Evolutionary conservation across 1,284 basidiomycete genomes (phyloP).

Genomic region (Erythrobasidium hasegawianum): DNA sequence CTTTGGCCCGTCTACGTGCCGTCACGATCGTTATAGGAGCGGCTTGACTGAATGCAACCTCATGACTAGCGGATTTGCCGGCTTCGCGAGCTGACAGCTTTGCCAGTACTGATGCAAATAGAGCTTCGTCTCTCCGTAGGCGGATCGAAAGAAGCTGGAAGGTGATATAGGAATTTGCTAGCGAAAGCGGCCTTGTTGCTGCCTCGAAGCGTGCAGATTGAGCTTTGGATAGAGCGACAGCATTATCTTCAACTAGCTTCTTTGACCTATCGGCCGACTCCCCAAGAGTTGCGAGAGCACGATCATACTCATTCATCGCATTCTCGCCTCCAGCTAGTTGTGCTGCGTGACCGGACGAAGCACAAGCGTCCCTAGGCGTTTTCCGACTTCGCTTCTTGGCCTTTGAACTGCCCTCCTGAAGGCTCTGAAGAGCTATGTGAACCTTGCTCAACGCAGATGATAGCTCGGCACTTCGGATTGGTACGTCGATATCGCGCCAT

Average conservation of each 20-base stretch:
- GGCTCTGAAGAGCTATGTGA: constrained; percentile 64
- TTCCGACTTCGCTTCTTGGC: constrained; percentile 35
- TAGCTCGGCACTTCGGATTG: constrained; percentile 83
- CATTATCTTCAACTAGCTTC: constrained; percentile 69
- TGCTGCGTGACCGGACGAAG: constrained; percentile 52
- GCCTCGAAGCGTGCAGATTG: constrained; percentile 40
- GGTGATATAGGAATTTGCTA: constrained; percentile 78
- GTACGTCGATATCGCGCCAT: constrained; percentile 52
- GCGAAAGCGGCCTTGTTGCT: constrained; percentile 56
- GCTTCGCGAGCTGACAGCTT: constrained; percentile 47
- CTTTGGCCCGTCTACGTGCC: constrained; percentile 50
- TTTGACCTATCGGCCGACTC: constrained; percentile 80
- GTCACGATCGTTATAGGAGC: constrained; percentile 36
- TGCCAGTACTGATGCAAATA: constrained; percentile 63
- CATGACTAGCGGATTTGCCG: constrained; percentile 45
- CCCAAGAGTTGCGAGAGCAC: constrained; percentile 71
- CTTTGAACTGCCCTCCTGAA: constrained; percentile 53
- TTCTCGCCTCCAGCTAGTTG: constrained; percentile 49
- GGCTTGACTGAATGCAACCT: too few relatives aligned
- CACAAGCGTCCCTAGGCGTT: constrained; percentile 43
- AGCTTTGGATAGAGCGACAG: constrained; percentile 53
- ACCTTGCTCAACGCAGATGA: constrained; percentile 81
- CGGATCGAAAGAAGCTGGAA: constrained; percentile 80
- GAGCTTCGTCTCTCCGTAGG: constrained; percentile 79
- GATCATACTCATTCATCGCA: constrained; percentile 74